Base-by-base conservation (phyloP, 78 protist genomes). In the Dictyostelium discoideum region DNA sequence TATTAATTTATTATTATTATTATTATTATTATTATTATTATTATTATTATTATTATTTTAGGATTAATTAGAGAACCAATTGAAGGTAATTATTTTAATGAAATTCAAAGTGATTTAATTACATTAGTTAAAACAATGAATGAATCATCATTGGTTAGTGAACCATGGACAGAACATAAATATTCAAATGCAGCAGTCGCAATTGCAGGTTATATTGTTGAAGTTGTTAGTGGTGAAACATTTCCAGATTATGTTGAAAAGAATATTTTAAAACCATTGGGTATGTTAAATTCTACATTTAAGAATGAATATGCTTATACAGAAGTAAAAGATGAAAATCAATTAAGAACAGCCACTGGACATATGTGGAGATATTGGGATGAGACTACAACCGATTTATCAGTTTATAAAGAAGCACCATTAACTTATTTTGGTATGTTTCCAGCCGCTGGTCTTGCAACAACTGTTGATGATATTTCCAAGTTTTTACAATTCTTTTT, bases 331-430 rank as follows among this genome's bases (percentile, higher is more conserved):
- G 95, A 90, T 72, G 89, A 90, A n/a, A 32, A 26, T 14, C n/a
- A 77, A 16, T 1, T 90, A 18, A 16, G 77, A n/a, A 60, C 87
- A 5, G 67, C 88, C 3, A 82, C 74, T 22, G 95, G 88, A 20
- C 95, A 90, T 50, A 80, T 82, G 88, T 90, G 95, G 95, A 63
- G 87, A 40, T 90, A 82, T 32, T 90, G 95, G 95, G 95, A 90
- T 82, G 95, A 90, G 37, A 80, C 79, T 22, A 39, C 11, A 6
- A 67, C 32, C 2, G 84, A 90, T 72, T 2, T 54, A 4, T 69
- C 60, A 57, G 95, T 90, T 22, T 90, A 81, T 50, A 48, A 26
- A 22, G 95, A 90, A 48, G 95, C 95, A 6, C 95, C 95, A 29
- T 10, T 48, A 0, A 90, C 87, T 48, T 63, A 82, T 14, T 90